phyloP scores from a whole-genome alignment of 345 rosid species.

The Raphanus sativus region DNA sequence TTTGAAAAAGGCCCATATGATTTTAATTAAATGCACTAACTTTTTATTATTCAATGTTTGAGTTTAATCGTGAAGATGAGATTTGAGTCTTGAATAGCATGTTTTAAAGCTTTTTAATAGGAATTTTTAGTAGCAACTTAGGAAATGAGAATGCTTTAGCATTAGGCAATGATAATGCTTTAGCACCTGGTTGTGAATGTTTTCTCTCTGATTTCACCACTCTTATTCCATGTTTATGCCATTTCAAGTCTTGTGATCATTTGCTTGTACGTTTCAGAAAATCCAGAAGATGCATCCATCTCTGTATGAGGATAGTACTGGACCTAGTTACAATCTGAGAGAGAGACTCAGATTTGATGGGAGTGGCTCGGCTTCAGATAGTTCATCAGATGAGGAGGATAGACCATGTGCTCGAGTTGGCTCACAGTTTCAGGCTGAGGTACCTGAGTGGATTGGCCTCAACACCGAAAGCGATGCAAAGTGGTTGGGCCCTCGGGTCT shows the following conservation, averaged over 20 bases:
- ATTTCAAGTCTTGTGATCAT: conserved; percentile 23
- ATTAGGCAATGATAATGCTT: too few species aligned
- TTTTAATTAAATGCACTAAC: too few species aligned
- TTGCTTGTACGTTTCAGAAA: conserved; percentile 47
- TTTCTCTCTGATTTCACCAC: background rate
- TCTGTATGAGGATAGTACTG: conserved; percentile 66
- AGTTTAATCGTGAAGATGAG: too few species aligned
- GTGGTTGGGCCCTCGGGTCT: conserved; percentile 73
- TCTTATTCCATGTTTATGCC: conserved; percentile 9
- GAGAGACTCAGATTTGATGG: conserved; percentile 49
- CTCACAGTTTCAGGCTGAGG: conserved; percentile 63
- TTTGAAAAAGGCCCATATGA: too few species aligned
- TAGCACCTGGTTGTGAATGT: too few species aligned
- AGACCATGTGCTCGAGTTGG: conserved; percentile 51
- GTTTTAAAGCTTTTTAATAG: too few species aligned
- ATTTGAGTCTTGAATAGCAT: too few species aligned
- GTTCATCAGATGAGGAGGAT: conserved; percentile 42
- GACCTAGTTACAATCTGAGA: conserved; percentile 69
- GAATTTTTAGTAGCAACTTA: too few species aligned
- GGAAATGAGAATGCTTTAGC: too few species aligned
- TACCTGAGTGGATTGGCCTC: conserved; percentile 64
- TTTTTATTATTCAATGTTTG: too few species aligned
- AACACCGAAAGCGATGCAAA: conserved; percentile 56
- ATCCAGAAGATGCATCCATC: conserved; percentile 75
- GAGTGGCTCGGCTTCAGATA: conserved; percentile 28